Evolutionary conservation across 148 eudicot species (phyloP).

Genomic region (Persicaria maculosa): DNA sequence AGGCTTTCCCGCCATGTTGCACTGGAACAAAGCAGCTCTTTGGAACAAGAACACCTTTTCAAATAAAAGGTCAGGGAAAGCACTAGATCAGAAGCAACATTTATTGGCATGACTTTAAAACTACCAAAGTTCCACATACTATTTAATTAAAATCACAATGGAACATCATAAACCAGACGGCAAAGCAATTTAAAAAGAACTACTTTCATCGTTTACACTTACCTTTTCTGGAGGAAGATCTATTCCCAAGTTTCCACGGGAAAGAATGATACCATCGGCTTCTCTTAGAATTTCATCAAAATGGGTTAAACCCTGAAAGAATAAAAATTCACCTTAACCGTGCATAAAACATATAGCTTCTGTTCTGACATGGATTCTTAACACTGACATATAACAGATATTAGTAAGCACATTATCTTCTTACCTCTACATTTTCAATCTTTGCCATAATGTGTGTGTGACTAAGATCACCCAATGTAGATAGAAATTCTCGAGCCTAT

Average conservation of each 20-base stretch:
- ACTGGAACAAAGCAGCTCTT: slow-evolving; percentile 86
- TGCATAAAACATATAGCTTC: neutral
- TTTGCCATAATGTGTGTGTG: slow-evolving; percentile 92
- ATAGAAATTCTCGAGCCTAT: slow-evolving; percentile 71
- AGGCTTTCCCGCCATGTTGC: slow-evolving; percentile 97
- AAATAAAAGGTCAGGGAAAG: neutral
- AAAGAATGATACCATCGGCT: slow-evolving; percentile 96
- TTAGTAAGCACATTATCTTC: neutral
- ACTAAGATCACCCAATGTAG: slow-evolving; percentile 73
- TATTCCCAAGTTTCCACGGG: slow-evolving; percentile 97
- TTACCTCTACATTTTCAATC: slow-evolving; percentile 88
- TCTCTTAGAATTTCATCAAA: slow-evolving; percentile 92
- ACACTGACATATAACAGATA: neutral
- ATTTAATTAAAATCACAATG: neutral
- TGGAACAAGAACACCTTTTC: slow-evolving; percentile 91
- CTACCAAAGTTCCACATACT: neutral
- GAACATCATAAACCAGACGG: neutral
- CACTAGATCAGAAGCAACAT: neutral
- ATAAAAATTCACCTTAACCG: neutral
- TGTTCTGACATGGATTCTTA: neutral
- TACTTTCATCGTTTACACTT: slow-evolving; percentile 11
- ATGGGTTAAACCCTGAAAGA: slow-evolving; percentile 65
- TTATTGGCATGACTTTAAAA: neutral
- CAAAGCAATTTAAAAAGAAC: neutral
- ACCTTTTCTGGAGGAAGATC: slow-evolving; percentile 99